phyloP scores from a whole-genome alignment of 305 asterid species.

The Fraxinus platypoda region DNA sequence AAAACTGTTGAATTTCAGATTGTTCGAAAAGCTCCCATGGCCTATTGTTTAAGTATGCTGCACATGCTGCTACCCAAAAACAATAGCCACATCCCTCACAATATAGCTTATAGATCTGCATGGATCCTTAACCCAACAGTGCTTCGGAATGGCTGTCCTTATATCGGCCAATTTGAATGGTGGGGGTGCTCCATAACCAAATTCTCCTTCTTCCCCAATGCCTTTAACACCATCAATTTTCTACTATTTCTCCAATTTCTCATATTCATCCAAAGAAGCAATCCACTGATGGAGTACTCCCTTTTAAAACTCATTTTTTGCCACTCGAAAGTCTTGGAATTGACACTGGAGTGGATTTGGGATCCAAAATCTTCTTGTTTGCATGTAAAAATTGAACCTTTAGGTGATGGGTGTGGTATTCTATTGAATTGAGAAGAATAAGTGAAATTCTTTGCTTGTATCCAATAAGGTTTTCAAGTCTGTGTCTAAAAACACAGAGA shows the following conservation, averaged over 20 bases:
- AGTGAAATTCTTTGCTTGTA: not conserved
- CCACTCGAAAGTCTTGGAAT: not conserved
- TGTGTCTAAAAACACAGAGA: no score
- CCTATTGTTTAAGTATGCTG: no score
- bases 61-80: no score
- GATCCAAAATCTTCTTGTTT: constrained; percentile 1
- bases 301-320: constrained; percentile 12
- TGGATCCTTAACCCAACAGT: no score
- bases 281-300: constrained; percentile 18
- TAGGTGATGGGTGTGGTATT: not conserved
- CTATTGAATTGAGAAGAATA: constrained; percentile 5
- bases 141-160: no score
- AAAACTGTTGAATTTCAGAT: no score
- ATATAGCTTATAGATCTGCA: no score
- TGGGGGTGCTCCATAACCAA: constrained; percentile 79
- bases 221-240: not conserved
- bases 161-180: no score
- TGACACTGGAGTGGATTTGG: not conserved
- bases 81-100: no score
- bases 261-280: not conserved
- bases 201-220: constrained; percentile 29
- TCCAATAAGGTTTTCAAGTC: not conserved
- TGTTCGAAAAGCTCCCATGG: no score
- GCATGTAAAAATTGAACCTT: constrained; percentile 4
- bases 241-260: constrained; percentile 3